Evolutionary conservation across 169 alveolate genomes (phyloP), one percentile per base, ranked within the genome.

Genomic region (Fabrea salina): DNA sequence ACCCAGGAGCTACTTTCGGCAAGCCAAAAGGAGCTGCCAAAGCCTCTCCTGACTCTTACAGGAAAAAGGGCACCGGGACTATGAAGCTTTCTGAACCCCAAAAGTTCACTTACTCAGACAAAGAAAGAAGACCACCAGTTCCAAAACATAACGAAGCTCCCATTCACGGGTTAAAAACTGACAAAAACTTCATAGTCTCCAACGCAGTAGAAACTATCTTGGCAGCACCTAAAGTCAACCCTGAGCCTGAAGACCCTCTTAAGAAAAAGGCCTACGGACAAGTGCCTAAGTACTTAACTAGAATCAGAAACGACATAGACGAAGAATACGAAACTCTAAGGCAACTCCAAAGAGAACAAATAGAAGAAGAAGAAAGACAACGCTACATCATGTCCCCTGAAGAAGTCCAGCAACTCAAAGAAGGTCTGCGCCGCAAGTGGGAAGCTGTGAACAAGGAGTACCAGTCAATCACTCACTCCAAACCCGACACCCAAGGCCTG

Each of bases 401-500:
- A 50, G 80, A 72, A 35, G 54, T 51, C 16, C 13, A 44, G 27
- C 13, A 89, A 82, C 85, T 94, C 27, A 92, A 90, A 76, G 92
- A 82, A 35, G 95, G 95, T n/a, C 75, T 94, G 44, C 89, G 91
- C 68, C 88, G 89, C 85, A 92, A 94, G 85, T 94, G 96, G 96
- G 96, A 94, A 83, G 83, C 91, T 32, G 95, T 90, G 51, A 92
- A 92, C 74, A 82, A 86, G 56, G 88, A 87, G 72, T 92, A 92
- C 75, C 88, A 90, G 50, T 32, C 50, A 11, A 72, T 90, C 25
- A 91, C 96, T 37, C 97, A 94, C 70, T 88, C 89, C 44, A 85
- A 83, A 79, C 81, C 91, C 44, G 96, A 94, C 77, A 91, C 94
- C 37, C 84, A 90, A 22, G 97, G 96, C 0, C 79, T 91, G 67